A percentile compares a stretch with the other conserved stretches of the same genome.
phyloP scores from a whole-genome alignment of 2,329 filamentous ascomycete species.

The Curvularia eragrostidis region DNA sequence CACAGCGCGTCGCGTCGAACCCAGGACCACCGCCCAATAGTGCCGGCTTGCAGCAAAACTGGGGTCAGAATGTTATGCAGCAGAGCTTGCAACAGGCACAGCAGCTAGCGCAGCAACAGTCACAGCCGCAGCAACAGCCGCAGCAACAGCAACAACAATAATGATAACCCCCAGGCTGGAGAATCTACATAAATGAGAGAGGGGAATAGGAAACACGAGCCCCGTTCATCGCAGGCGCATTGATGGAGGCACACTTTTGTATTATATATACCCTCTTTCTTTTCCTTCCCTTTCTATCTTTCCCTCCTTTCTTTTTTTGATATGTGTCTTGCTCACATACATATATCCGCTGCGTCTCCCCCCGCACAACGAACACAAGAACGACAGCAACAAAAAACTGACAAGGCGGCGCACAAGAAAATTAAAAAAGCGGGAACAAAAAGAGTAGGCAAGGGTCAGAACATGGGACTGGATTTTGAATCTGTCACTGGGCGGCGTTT shows the following conservation, averaged over 20 bases:
- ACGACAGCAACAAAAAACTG: too few relatives aligned
- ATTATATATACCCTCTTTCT: conserved; percentile 8
- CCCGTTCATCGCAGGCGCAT: conserved; percentile 17
- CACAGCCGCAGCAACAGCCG: conserved; percentile 11
- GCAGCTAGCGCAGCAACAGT: conserved; percentile 20
- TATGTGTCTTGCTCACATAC: too few relatives aligned
- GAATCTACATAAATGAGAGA: conserved; percentile 1
- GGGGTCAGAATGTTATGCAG: conserved; percentile 35
- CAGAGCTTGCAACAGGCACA: conserved; percentile 28
- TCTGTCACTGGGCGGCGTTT: too few relatives aligned
- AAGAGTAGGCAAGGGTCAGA: too few relatives aligned
- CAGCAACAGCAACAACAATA: conserved; percentile 4
- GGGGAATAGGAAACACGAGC: neutral
- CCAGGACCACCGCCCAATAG: conserved; percentile 43
- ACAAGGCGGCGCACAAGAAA: too few relatives aligned
- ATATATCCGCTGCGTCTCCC: too few relatives aligned
- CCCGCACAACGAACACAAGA: too few relatives aligned
- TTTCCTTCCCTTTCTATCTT: neutral
- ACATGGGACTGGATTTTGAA: too few relatives aligned
- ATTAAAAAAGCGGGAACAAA: too few relatives aligned
- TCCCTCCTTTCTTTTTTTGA: too few relatives aligned
- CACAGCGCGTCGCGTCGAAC: conserved; percentile 43
- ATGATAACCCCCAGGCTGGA: conserved; percentile 4
- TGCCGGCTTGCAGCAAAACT: conserved; percentile 41
- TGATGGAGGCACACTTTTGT: conserved; percentile 3